A percentile compares a stretch with the other conserved stretches of the same genome.
These are phyloP conservation scores for Russula sp. DNA, from an alignment of 768 basidiomycete genomes.

Conservation along the genomic window DNA sequence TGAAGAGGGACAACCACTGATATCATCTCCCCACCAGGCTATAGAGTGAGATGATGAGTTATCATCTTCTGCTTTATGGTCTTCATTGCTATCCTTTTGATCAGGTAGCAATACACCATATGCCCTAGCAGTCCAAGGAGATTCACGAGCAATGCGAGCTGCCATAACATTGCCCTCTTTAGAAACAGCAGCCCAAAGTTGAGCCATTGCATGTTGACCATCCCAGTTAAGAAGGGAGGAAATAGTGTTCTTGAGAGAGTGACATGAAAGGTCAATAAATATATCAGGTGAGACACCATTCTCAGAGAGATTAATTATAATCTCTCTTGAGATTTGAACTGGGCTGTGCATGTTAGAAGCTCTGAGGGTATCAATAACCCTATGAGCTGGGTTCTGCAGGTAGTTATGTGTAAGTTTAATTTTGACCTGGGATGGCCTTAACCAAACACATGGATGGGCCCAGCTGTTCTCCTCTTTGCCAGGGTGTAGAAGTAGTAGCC, in stretches of 20 bases:
- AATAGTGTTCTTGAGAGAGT: conserved; percentile 24
- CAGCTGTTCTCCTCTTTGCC: conserved; percentile 9
- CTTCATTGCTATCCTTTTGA: conserved; percentile 23
- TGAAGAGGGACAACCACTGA: conserved; percentile 51
- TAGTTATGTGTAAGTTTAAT: conserved; percentile 30
- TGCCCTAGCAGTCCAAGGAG: conserved; percentile 25
- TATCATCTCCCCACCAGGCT: conserved; percentile 64
- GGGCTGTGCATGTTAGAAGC: conserved; percentile 41
- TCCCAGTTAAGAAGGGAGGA: conserved; percentile 24
- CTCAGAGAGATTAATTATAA: conserved; percentile 55
- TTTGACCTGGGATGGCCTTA: conserved; percentile 30
- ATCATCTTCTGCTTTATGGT: conserved; percentile 18
- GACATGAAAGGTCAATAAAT: conserved; percentile 30
- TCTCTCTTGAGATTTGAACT: conserved; percentile 45
- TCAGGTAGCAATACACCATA: conserved; percentile 23
- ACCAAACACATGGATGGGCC: conserved; percentile 23
- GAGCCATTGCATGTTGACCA: conserved; percentile 16
- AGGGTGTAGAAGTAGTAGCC: conserved; percentile 27
- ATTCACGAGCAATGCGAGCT: conserved; percentile 24
- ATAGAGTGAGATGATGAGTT: conserved; percentile 35
- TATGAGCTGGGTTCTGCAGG: conserved; percentile 35
- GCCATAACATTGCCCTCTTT: conserved; percentile 23
- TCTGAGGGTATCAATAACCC: conserved; percentile 49
- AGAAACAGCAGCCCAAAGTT: conserved; percentile 25
- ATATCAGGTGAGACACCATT: conserved; percentile 45